Evolutionary conservation across 495 filamentous ascomycete genomes (phyloP), one percentile per base, ranked within the genome.

Genomic region (Aspergillus sparsus): DNA sequence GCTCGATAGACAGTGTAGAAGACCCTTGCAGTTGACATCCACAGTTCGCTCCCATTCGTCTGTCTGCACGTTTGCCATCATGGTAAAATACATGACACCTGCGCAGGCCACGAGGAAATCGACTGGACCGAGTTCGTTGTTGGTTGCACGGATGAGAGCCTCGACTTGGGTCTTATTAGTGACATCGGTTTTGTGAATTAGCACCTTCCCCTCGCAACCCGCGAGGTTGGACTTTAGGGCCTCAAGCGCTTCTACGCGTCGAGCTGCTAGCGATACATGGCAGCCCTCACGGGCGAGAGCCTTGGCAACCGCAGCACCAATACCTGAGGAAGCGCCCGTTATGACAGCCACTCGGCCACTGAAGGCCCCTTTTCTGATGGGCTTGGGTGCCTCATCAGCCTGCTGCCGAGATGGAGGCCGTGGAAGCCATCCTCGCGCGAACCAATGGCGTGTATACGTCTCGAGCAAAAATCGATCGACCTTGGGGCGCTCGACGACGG

Each of bases 81-180:
- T 83, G 13, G 85, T 88, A 71, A 83, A 89, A 70, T 89, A 89
- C 87, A 89, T 89, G 56, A 89, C 87, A 12, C 86, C 87, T 0
- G 87, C 85, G 68, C 84, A 87, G n/a, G 81, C 79, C 32, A 89
- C 81, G 8, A 89, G 73, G 52, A 88, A 86, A 58, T 89, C 86
- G 35, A 88, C 76, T 1, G 84, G 80, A 0, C 87, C 87, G 5
- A 88, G 83, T 60, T 82, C 68, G 6, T 80, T 74, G n/a, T 68
- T 71, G 0, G 86, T 74, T 0, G 77, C 74, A 6, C 71, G 65
- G 41, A 88, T 69, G 32, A 89, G 82, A 0, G 71, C 71, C 51
- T 85, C 81, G 7, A 86, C 82, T 57, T 88, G 77, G 2, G 65
- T 64, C 55, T 69, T 75, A 53, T 82, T 72, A 2, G 87, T 87